Conservation (phyloP, 305 asterid species). For the Solanum chacoense region DNA sequence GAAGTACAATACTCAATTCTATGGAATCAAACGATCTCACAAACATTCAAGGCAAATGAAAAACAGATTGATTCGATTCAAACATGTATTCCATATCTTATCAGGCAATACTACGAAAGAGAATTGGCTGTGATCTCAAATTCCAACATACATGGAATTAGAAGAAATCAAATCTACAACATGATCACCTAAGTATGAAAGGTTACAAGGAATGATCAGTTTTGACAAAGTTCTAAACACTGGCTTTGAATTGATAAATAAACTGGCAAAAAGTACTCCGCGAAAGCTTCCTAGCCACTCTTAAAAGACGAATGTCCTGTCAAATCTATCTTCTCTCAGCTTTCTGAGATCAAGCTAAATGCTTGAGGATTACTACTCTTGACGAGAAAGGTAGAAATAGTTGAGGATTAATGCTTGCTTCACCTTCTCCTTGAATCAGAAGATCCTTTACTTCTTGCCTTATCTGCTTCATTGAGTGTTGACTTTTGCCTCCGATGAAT, state of each 20-base stretch:
- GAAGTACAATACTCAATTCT: not conserved
- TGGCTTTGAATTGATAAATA: not conserved
- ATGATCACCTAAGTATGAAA: not conserved
- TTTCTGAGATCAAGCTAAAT: not conserved
- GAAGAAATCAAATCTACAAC: not conserved
- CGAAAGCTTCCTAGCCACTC: not conserved
- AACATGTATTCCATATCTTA: not conserved
- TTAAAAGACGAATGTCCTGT: not conserved
- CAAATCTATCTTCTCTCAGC: not conserved
- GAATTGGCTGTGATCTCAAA: not conserved
- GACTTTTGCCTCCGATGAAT: constrained; percentile 56
- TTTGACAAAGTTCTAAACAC: not conserved
- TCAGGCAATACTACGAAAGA: not conserved
- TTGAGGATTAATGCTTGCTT: not conserved
- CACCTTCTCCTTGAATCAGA: constrained; percentile 19
- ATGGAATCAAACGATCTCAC: not conserved
- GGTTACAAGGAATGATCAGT: not conserved
- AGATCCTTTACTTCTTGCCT: constrained; percentile 34
- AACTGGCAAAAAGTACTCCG: not conserved
- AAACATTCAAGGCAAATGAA: not conserved
- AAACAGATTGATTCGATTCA: not conserved
- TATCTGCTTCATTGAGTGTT: constrained; percentile 31
- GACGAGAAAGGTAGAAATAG: constrained; percentile 1
- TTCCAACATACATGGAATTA: not conserved
- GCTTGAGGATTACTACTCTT: constrained; percentile 1